Percentiles rank a stretch among this genome's conserved stretches.
These are phyloP conservation scores for Neospermospora avenae DNA, from an alignment of 2,329 filamentous ascomycete genomes.

Conservation along the genomic window DNA sequence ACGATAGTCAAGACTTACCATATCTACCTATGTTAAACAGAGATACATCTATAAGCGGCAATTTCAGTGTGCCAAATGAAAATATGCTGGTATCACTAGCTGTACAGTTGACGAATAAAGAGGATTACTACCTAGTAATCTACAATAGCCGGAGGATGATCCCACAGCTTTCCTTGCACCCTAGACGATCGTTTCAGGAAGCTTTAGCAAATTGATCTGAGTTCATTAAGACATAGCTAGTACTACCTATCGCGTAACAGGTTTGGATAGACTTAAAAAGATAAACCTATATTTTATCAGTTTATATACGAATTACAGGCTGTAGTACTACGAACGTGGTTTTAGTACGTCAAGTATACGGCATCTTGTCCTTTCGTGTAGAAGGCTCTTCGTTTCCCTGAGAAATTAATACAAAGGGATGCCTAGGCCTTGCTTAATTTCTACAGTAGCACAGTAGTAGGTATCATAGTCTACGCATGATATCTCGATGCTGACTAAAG, in stretches of 20 bases:
- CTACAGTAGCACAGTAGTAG: slow-evolving; percentile 41
- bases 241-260: slow-evolving; percentile 37
- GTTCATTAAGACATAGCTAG: too few relatives aligned
- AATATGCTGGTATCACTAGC: slow-evolving; percentile 52
- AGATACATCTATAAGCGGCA: too few relatives aligned
- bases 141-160: slow-evolving; percentile 57
- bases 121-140: slow-evolving; percentile 48
- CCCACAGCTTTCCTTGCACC: slow-evolving; percentile 41
- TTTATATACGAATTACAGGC: slow-evolving; percentile 55
- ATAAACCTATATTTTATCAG: slow-evolving; percentile 44
- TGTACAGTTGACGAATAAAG: slow-evolving; percentile 55
- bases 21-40: too few relatives aligned
- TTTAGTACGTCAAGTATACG: slow-evolving; percentile 56
- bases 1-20: too few relatives aligned
- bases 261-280: slow-evolving; percentile 47
- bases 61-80: too few relatives aligned
- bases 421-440: slow-evolving; percentile 52
- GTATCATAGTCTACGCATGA: neutral
- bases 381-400: slow-evolving; percentile 56
- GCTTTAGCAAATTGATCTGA: slow-evolving; percentile 28
- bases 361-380: slow-evolving; percentile 57
- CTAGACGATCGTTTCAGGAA: slow-evolving; percentile 29
- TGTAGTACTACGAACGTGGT: slow-evolving; percentile 54
- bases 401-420: slow-evolving; percentile 52
- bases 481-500: neutral